Conservation (phyloP, 768 basidiomycete genomes). For the Porphyrellus cyaneotinctus region DNA sequence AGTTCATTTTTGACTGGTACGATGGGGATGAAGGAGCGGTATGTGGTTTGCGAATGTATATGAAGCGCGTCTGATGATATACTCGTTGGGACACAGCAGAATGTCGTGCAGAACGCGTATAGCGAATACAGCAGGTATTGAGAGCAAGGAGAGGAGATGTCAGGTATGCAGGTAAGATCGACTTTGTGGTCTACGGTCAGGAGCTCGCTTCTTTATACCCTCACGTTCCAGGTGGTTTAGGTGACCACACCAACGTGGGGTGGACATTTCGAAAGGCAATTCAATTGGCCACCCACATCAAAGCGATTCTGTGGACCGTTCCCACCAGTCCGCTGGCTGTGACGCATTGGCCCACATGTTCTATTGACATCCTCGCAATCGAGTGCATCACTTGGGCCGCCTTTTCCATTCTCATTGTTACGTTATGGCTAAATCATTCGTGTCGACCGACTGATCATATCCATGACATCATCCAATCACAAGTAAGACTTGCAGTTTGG, state of each 20-base stretch:
- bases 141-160: neutral
- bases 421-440: too few relatives aligned
- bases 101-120: neutral
- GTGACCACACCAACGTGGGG: neutral
- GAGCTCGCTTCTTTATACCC: neutral
- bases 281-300: neutral
- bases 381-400: neutral
- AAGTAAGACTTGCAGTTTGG: too few relatives aligned
- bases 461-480: too few relatives aligned
- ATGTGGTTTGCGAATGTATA: neutral
- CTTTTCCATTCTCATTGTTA: neutral
- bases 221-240: neutral
- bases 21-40: neutral
- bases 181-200: neutral
- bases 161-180: neutral
- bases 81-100: neutral
- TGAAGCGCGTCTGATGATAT: neutral
- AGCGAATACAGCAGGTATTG: neutral
- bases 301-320: neutral
- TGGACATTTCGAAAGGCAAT: too few relatives aligned
- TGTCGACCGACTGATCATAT: too few relatives aligned
- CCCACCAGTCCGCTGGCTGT: neutral
- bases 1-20: neutral
- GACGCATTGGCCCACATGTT: neutral
- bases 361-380: neutral